Conservation (phyloP, 495 filamentous ascomycete genomes). For the Saxophila tyrrhenica region DNA sequence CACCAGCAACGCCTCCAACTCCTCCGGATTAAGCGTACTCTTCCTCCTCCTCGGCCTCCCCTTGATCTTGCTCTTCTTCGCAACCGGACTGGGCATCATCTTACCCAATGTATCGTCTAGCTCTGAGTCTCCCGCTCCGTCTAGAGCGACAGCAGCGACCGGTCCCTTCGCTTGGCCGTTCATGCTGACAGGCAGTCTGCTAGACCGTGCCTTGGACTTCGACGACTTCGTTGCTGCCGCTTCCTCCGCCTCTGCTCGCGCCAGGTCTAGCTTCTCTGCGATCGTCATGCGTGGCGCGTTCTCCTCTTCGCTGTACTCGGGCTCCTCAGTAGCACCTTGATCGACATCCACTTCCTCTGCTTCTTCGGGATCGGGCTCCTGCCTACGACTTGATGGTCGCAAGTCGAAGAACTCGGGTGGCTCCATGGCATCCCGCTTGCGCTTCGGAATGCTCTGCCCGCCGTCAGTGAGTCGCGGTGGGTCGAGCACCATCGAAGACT, state of each 20-base stretch:
- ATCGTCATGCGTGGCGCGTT: conserved; percentile 19
- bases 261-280: conserved; percentile 31
- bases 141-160: not conserved
- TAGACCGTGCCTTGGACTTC: not conserved
- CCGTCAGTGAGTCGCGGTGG: not conserved
- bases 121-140: conserved; percentile 6
- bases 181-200: not conserved
- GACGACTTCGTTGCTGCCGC: conserved; percentile 17
- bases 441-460: conserved; percentile 10
- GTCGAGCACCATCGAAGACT: conserved; percentile 1
- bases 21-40: conserved; percentile 33
- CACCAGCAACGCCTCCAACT: conserved; percentile 24
- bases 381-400: not conserved
- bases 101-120: conserved; percentile 16
- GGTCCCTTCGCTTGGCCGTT: not conserved
- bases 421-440: conserved; percentile 12
- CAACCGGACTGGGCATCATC: conserved; percentile 14
- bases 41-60: conserved; percentile 28
- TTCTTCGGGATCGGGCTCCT: not conserved
- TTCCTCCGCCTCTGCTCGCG: conserved; percentile 30
- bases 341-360: not conserved
- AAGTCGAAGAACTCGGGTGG: conserved; percentile 19
- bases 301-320: not conserved
- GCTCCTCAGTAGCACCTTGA: conserved; percentile 12
- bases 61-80: conserved; percentile 28